phyloP scores from a whole-genome alignment of 2,329 filamentous ascomycete species.

The Venturia asperata region DNA sequence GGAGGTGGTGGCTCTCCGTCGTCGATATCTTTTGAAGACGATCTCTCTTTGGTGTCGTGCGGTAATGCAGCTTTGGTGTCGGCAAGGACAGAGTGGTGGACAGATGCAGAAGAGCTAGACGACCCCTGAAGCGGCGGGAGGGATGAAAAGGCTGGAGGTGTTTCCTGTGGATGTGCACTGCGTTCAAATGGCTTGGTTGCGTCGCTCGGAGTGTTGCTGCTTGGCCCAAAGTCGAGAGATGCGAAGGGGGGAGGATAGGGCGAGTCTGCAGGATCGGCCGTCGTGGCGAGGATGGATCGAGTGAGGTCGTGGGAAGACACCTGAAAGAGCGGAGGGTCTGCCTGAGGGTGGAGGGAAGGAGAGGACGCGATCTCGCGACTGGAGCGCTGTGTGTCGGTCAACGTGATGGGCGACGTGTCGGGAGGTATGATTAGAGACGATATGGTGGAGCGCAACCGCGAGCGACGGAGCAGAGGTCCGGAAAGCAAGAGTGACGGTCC shows the following conservation, averaged over 20 bases:
- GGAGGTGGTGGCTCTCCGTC: conserved; percentile 92
- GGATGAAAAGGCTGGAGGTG: conserved; percentile 29
- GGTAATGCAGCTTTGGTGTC: conserved; percentile 82
- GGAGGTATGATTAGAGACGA: background rate
- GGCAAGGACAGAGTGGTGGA: conserved; percentile 37
- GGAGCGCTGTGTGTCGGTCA: conserved; percentile 13
- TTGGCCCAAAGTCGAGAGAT: conserved; percentile 49
- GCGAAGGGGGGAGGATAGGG: conserved; percentile 56
- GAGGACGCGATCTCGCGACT: conserved; percentile 10
- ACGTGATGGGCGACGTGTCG: conserved; percentile 11
- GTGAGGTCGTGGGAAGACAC: conserved; percentile 9
- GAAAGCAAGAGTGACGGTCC: background rate
- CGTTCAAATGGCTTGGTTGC: conserved; percentile 24
- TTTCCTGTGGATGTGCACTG: conserved; percentile 14
- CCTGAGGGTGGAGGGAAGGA: background rate
- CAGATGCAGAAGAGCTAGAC: conserved; percentile 43
- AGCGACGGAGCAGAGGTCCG: background rate
- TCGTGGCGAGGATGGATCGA: conserved; percentile 26
- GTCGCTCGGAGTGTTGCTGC: conserved; percentile 25
- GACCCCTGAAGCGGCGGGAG: conserved; percentile 40
- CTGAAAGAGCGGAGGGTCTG: conserved; percentile 13
- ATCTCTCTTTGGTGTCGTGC: conserved; percentile 68
- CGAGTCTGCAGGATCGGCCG: conserved; percentile 39
- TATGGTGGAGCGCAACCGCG: conserved; percentile 10
- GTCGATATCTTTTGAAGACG: conserved; percentile 62